These are phyloP conservation scores for Zygoascus meyerae DNA, from an alignment of 1,139 yeast species.

Conservation along the genomic window DNA sequence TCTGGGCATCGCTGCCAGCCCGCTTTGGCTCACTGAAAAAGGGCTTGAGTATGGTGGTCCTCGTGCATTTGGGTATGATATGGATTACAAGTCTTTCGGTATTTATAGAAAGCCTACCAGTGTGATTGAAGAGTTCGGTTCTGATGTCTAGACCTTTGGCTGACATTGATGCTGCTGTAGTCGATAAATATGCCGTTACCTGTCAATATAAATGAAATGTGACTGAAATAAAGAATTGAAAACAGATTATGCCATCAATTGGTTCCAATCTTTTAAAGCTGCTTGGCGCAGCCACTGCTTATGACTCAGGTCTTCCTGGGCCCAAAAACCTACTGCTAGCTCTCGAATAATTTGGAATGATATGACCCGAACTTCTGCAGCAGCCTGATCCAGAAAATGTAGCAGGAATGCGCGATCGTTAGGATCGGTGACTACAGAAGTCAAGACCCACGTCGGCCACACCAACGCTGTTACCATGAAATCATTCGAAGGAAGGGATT, in stretches of 20 bases:
- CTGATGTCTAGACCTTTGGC: background rate
- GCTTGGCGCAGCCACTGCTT: conserved; percentile 3
- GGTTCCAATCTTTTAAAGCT: conserved; percentile 5
- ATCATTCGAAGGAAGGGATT: background rate
- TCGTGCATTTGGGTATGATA: conserved; percentile 4
- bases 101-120: conserved; percentile 33
- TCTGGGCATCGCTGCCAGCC: conserved; percentile 37
- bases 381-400: background rate
- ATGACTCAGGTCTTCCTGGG: conserved; percentile 2
- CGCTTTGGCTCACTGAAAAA: conserved; percentile 36
- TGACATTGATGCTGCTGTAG: background rate
- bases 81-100: conserved; percentile 25
- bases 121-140: conserved; percentile 38
- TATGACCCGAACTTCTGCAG: conserved; percentile 2
- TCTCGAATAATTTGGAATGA: conserved; percentile 4
- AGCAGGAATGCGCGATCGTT: background rate
- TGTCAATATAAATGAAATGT: background rate
- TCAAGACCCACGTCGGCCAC: conserved; percentile 12
- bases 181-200: background rate
- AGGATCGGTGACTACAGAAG: background rate
- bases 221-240: background rate
- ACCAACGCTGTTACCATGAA: conserved; percentile 10
- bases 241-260: conserved; percentile 9
- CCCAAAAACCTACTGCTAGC: conserved; percentile 8
- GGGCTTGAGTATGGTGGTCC: conserved; percentile 42